Conservation (phyloP, 768 basidiomycete species). For the Suillus plorans region DNA sequence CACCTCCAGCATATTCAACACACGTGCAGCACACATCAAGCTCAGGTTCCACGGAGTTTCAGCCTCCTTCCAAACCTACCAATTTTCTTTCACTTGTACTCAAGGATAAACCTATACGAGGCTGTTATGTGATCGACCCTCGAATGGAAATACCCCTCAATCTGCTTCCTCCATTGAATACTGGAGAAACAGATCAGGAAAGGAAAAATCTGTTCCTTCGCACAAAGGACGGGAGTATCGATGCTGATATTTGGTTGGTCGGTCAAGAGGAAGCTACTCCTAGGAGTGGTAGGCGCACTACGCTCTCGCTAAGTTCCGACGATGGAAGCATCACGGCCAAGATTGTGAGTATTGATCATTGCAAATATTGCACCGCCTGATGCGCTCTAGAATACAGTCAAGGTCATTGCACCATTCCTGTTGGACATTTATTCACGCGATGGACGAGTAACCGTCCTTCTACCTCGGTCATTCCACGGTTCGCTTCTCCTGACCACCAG, state of each 20-base stretch:
- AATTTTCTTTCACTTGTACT: constrained; percentile 12
- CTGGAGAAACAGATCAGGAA: constrained; percentile 7
- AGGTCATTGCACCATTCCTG: constrained; percentile 12
- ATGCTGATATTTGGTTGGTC: constrained; percentile 29
- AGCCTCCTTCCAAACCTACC: constrained; percentile 9
- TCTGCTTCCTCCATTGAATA: constrained; percentile 13
- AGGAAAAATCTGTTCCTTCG: constrained; percentile 16
- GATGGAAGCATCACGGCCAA: constrained; percentile 13
- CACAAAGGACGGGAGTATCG: constrained; percentile 15
- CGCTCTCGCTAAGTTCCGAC: constrained; percentile 6
- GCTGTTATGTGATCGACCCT: constrained; percentile 18
- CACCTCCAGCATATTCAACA: constrained; percentile 12
- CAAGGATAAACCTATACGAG: constrained; percentile 11
- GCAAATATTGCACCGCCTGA: background rate
- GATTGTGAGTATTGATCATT: constrained; percentile 10
- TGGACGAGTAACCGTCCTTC: constrained; percentile 35
- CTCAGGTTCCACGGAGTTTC: background rate
- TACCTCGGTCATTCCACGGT: constrained; percentile 44
- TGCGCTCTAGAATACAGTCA: constrained; percentile 13
- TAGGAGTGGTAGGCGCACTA: constrained; percentile 5
- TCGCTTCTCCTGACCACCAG: constrained; percentile 33
- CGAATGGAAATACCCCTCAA: constrained; percentile 11
- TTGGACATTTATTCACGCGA: constrained; percentile 17
- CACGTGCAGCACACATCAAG: background rate
- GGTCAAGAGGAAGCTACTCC: background rate